A percentile compares a stretch with the other conserved stretches of the same genome.
Evolutionary conservation across 306 rosid species (phyloP).

Genomic region (Delonix regia): DNA sequence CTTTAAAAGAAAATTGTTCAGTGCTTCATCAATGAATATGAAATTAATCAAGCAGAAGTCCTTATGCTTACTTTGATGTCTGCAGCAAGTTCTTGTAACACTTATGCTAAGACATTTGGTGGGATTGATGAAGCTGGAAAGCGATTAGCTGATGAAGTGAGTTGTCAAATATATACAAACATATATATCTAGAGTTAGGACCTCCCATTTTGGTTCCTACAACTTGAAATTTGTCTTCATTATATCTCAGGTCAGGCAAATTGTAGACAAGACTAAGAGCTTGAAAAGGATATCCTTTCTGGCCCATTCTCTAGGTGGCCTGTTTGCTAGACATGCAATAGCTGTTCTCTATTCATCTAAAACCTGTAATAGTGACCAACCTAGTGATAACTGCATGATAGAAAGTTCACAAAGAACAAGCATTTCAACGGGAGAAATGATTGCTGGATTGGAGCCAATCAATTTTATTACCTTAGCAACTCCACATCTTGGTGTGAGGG

Average conservation of each 20-base stretch:
- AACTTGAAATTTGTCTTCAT: conserved; percentile 31
- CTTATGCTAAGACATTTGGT: conserved; percentile 75
- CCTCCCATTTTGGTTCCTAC: conserved; percentile 9
- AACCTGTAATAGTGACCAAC: conserved; percentile 42
- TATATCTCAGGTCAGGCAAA: conserved; percentile 68
- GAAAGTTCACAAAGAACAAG: conserved; percentile 41
- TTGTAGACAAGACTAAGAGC: conserved; percentile 70
- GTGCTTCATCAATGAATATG: conserved; percentile 32
- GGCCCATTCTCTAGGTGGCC: conserved; percentile 96
- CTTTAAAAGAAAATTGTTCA: conserved; percentile 10
- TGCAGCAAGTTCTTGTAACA: conserved; percentile 90
- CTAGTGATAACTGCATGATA: conserved; percentile 34
- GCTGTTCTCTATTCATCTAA: conserved; percentile 66
- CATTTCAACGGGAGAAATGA: conserved; percentile 57
- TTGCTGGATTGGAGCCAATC: conserved; percentile 90
- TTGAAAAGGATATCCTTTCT: conserved; percentile 86
- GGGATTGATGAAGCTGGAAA: conserved; percentile 98
- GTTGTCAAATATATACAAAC: conserved; percentile 41
- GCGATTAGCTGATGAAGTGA: conserved; percentile 92
- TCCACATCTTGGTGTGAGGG: conserved; percentile 97
- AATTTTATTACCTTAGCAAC: conserved; percentile 92
- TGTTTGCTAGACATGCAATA: conserved; percentile 87
- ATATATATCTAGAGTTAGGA: conserved; percentile 30
- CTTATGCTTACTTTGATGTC: conserved; percentile 36
- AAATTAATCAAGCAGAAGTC: conserved; percentile 29